Evolutionary conservation across 345 rosid genomes (phyloP).

Genomic region (Aethionema arabicum): DNA sequence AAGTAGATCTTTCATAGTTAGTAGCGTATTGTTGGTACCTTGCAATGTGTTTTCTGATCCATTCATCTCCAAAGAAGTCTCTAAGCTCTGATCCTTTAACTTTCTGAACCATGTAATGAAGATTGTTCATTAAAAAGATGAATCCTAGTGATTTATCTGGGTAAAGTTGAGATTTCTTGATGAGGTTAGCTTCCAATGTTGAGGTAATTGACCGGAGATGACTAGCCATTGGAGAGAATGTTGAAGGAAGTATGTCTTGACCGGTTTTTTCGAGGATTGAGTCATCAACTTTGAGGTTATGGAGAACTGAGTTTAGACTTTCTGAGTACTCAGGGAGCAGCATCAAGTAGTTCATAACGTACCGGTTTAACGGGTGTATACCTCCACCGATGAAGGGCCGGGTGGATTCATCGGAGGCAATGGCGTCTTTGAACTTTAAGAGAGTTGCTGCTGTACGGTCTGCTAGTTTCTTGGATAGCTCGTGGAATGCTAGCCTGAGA

Average conservation of each 20-base stretch:
- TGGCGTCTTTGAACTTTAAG: slow-evolving; percentile 45
- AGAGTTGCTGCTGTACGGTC: slow-evolving; percentile 48
- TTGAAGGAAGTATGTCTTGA: slow-evolving; percentile 38
- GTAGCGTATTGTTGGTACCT: slow-evolving; percentile 61
- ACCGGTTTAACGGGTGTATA: slow-evolving; percentile 64
- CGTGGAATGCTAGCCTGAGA: slow-evolving; percentile 54
- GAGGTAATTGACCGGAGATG: slow-evolving; percentile 48
- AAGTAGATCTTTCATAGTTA: slow-evolving; percentile 59
- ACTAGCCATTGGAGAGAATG: slow-evolving; percentile 56
- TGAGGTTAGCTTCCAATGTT: slow-evolving; percentile 54
- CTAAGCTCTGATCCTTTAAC: slow-evolving; percentile 64
- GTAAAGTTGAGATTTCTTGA: slow-evolving; percentile 53
- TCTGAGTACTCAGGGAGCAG: slow-evolving; percentile 50
- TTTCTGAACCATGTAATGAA: slow-evolving; percentile 74
- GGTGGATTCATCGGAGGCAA: slow-evolving; percentile 45
- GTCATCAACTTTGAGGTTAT: slow-evolving; percentile 40
- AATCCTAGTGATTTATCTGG: slow-evolving; percentile 46
- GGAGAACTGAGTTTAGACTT: slow-evolving; percentile 54
- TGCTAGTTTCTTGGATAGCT: slow-evolving; percentile 43
- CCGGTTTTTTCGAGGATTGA: slow-evolving; percentile 34
- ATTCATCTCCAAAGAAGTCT: slow-evolving; percentile 69
- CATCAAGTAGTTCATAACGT: slow-evolving; percentile 80
- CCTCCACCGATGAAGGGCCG: slow-evolving; percentile 52
- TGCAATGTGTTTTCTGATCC: slow-evolving; percentile 70
- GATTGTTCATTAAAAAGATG: slow-evolving; percentile 69